Evolutionary conservation across 371 early-diverging fungal genomes (phyloP).

Genomic region (Dinochytrium kinnereticum): DNA sequence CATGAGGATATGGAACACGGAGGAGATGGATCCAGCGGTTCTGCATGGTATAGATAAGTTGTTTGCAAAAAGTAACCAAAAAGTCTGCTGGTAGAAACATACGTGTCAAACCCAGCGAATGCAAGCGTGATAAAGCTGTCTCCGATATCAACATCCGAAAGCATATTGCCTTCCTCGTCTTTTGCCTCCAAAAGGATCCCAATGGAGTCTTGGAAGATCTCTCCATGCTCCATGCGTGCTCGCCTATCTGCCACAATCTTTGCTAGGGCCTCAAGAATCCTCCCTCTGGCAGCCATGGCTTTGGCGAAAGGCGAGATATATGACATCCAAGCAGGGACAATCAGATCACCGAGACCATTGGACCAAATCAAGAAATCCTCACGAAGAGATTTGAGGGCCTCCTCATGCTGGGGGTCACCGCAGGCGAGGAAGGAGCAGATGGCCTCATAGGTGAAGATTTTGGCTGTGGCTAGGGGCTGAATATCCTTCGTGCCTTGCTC

Average conservation of each 20-base stretch:
- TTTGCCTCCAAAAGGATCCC: conserved; percentile 5
- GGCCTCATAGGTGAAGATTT: conserved; percentile 24
- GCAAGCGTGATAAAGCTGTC: conserved; percentile 18
- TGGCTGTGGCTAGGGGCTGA: background rate
- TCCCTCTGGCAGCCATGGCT: conserved; percentile 9
- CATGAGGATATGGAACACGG: background rate
- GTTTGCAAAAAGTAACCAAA: too few relatives aligned
- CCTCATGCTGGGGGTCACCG: conserved; percentile 14
- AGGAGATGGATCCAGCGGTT: background rate
- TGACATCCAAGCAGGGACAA: conserved; percentile 13
- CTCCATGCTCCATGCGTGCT: background rate
- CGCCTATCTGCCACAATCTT: background rate
- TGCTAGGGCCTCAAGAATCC: background rate
- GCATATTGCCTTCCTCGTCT: conserved; percentile 2
- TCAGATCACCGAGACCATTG: conserved; percentile 17
- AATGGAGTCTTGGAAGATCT: conserved; percentile 8
- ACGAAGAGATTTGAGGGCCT: background rate
- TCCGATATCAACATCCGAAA: conserved; percentile 18
- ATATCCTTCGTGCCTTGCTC: background rate
- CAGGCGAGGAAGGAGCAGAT: conserved; percentile 22
- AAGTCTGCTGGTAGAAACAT: too few relatives aligned
- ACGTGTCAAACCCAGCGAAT: conserved; percentile 27
- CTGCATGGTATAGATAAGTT: background rate
- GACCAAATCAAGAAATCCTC: conserved; percentile 15
- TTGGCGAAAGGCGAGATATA: conserved; percentile 18